Evolutionary conservation across 192 early-diverging fungal species (phyloP).

Genomic region (Entomortierella beljakovae): DNA sequence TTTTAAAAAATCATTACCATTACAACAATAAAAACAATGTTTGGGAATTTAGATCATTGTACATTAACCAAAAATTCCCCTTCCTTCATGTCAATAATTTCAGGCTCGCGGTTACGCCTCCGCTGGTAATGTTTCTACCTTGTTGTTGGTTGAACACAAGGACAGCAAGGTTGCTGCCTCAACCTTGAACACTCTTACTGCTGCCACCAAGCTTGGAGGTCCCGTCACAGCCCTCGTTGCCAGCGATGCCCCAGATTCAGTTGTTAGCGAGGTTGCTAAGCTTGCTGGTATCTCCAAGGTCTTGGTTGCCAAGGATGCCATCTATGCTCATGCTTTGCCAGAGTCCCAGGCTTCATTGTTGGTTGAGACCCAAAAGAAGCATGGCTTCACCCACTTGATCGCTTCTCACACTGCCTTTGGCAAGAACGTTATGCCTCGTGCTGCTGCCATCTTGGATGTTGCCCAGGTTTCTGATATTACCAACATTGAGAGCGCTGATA

Average conservation of each 20-base stretch:
- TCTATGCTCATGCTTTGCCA: constrained; percentile 82
- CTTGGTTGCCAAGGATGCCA: constrained; percentile 84
- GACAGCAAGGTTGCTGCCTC: constrained; percentile 74
- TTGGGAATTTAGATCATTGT: too few relatives aligned
- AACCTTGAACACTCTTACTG: constrained; percentile 89
- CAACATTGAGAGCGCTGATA: constrained; percentile 81
- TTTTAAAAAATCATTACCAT: neutral
- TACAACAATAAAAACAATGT: neutral
- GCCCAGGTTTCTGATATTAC: constrained; percentile 92
- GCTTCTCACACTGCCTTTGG: constrained; percentile 90
- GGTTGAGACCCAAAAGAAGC: constrained; percentile 75
- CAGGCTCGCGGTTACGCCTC: constrained; percentile 62
- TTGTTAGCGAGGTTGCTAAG: constrained; percentile 72
- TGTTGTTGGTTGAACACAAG: constrained; percentile 93
- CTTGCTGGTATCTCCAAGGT: constrained; percentile 83
- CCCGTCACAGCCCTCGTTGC: constrained; percentile 91
- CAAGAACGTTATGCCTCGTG: constrained; percentile 96
- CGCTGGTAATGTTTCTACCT: constrained; percentile 71
- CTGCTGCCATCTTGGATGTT: constrained; percentile 92
- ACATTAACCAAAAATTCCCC: neutral
- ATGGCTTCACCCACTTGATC: constrained; percentile 85
- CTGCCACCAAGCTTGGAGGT: constrained; percentile 85
- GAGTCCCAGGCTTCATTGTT: constrained; percentile 86
- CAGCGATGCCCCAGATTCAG: constrained; percentile 74
- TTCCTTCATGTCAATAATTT: neutral